Evolutionary conservation across 805 yeast species (phyloP), one percentile per base, ranked within the genome.

Genomic region (Sugiyamaella marilandica): DNA sequence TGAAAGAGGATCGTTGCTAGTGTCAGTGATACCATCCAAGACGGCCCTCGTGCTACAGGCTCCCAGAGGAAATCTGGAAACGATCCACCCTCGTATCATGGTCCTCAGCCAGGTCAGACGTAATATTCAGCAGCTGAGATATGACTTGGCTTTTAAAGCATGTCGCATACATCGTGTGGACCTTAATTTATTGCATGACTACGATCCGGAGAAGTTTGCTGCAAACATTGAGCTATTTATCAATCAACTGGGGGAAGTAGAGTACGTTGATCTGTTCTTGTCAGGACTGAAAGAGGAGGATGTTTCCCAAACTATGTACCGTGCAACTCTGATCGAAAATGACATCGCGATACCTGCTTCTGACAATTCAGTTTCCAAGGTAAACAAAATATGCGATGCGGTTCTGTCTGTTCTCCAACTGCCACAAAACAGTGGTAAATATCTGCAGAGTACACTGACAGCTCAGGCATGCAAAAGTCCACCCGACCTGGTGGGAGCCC

Each of bases 11-110:
- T 89, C 97, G 0, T 61, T 86, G n/a, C 69, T 94, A 46, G 88
- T 92, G 0, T 75, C 90, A 37, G 81, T 81, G 1, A 84, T 90
- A 62, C 97, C 97, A 0, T 81, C 92, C 0, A 85, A 81, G 51
- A 83, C 90, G 52, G 78, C 91, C 0, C 90, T 95, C 16, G 82
- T 88, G 2, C 74, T 94, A 50, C 97, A 94, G 68, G 97, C 97
- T 3, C 95, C 95, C 54, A 80, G 99, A 66, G 99, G 99, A 56
- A 94, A 94, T 63, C 72, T 94, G 59, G 99, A 94, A 68, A 90
- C 98, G 0, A 86, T 94, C 16, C 84, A 82, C 63, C 99, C 99
- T 11, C 78, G 99, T 67, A 86, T 94, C 45, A 83, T 94, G 85
- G 95, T 92, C 2, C 72, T 94, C 37, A 78, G 87, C 10, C 94